Evolutionary conservation across 345 rosid genomes (phyloP), one percentile per base, ranked within the genome.

Genomic region (Gossypium herbaceum): DNA sequence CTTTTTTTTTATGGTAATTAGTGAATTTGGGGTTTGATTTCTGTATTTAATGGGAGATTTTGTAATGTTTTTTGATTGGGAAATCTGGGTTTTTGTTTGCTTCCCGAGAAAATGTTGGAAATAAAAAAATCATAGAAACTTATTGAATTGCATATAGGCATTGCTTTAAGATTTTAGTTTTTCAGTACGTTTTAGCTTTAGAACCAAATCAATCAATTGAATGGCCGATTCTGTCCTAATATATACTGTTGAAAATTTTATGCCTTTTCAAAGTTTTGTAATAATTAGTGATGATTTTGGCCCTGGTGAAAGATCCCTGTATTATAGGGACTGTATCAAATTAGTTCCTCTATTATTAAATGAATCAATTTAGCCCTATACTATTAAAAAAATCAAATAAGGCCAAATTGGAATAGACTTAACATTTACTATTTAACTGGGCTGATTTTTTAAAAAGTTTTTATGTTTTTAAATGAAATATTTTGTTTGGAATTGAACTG

Each of bases 31-130:
- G 57, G 3, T 51, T 51, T 48, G 9, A 8, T 51, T 51, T 69
- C 20, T 69, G 0, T 69, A 19, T 9, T 69, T 27, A 0, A 25
- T 16, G 44, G 44, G 58, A 25, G 5, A 10, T 69, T 51, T 9
- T 9, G 60, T 27, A 11, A 2, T 69, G 41, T 25, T 25, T 9
- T 11, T 12, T 3, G 45, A 10, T 51, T 69, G 9, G 72, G 72
- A 43, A 70, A 70, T 29, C 27, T 29, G 73, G 73, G 73, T 70
- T 45, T 34, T 11, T 70, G 60, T 16, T 70, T 70, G 60, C 47
- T 70, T 70, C n/a, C 25, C 11, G 47, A 29, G 47, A 17, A 70
- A 70, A 29, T 29, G 10, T 27, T 10, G 27, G 58, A 9, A 34
- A 34, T 34, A 48, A 51, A 51, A 51, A 51, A 51, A 13, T 27